Evolutionary conservation across 306 rosid genomes (phyloP), one percentile per base, ranked within the genome.

Genomic region (Vicia villosa): DNA sequence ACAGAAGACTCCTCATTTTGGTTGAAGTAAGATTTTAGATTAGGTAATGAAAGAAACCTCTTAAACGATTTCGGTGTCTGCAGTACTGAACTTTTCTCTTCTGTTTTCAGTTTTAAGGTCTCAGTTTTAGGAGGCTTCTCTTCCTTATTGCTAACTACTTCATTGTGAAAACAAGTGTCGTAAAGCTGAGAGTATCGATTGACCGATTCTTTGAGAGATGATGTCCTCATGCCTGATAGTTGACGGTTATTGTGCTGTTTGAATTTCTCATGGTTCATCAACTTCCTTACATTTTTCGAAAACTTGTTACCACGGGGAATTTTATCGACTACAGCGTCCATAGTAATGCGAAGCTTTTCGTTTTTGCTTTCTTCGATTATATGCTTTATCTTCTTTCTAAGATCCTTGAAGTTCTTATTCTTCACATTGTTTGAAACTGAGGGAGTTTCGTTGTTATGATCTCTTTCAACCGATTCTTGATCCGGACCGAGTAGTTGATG

Each of bases 291-390:
- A 22, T 68, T 82, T 8, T 68, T 72, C 0, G 85, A 61, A 63
- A 75, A 4, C 21, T 59, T 83, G 8, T 70, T 73, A 34, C 91
- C 96, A 1, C 43, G 77, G 71, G 97, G 96, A 78, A 91, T 70
- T 76, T 87, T 91, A 74, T 91, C 90, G 42, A 85, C 75, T 43
- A 89, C 42, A 17, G 82, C 87, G 47, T 91, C 97, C 96, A 82
- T 87, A 40, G 94, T 30, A 47, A 89, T 86, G 36, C 86, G 78
- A 28, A 20, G 56, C 76, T 80, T 87, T 68, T 87, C 94, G 9
- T 79, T 77, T 72, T 72, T 83, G 43, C 76, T 73, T 24, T 85
- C 93, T 63, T 76, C 81, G 26, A 88, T 82, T 19, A 89, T 78
- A 67, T 82, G 75, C 76, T 72, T 89, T 46, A 89, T 67, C 83